Conservation (phyloP, 441 rosid species). For the Euphorbia celastroides region DNA sequence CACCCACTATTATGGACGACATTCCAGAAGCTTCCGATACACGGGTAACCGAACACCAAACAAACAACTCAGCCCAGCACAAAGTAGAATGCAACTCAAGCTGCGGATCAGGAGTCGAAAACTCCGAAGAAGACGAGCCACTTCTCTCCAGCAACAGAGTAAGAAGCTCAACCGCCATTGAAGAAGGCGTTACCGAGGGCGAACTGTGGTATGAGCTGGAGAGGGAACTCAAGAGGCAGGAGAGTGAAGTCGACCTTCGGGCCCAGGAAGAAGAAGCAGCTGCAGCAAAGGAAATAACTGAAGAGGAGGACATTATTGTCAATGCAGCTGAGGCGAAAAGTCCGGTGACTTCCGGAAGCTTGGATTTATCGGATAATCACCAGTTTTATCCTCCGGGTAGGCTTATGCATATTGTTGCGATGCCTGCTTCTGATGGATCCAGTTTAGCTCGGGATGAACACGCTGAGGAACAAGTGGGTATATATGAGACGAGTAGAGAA, state of each 20-base stretch:
- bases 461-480: slow-evolving; percentile 35
- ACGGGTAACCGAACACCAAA: slow-evolving; percentile 26
- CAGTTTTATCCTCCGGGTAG: slow-evolving; percentile 85
- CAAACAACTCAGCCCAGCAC: slow-evolving; percentile 25
- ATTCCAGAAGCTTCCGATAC: slow-evolving; percentile 48
- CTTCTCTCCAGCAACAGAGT: slow-evolving; percentile 37
- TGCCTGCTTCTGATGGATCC: slow-evolving; percentile 28
- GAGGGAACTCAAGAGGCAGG: slow-evolving; percentile 73
- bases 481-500: slow-evolving; percentile 81
- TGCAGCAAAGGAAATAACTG: slow-evolving; percentile 62
- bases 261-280: slow-evolving; percentile 80
- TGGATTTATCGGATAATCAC: slow-evolving; percentile 52
- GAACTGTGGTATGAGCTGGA: slow-evolving; percentile 86
- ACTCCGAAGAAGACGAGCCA: slow-evolving; percentile 65
- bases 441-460: slow-evolving; percentile 25
- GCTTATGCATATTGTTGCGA: slow-evolving; percentile 72
- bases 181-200: slow-evolving; percentile 60
- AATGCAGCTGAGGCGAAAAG: slow-evolving; percentile 36
- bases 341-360: slow-evolving; percentile 29
- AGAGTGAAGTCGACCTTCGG: slow-evolving; percentile 40
- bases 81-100: slow-evolving; percentile 36
- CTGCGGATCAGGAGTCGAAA: slow-evolving; percentile 46
- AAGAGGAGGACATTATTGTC: slow-evolving; percentile 56
- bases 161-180: slow-evolving; percentile 34
- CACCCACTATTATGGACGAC: slow-evolving; percentile 31